Conservation (phyloP, 352 stramenopile species). For the Halophytophthora batemanensis region DNA sequence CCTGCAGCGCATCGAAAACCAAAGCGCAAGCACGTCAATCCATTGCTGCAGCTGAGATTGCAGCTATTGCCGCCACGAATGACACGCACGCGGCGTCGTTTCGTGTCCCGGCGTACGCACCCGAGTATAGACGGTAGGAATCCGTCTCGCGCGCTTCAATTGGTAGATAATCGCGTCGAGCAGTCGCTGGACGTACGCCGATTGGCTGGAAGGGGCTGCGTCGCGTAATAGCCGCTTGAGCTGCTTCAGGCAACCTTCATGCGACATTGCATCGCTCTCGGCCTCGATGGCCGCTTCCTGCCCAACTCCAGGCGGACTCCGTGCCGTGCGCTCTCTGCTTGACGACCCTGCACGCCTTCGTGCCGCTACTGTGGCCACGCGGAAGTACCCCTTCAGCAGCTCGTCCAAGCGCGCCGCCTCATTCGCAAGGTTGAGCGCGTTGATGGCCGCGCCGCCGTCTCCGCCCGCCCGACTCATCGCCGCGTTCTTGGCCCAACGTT, state of each 20-base stretch:
- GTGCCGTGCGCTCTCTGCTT: neutral
- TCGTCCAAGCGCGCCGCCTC: constrained; percentile 27
- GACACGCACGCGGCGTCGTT: neutral
- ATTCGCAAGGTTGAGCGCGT: constrained; percentile 16
- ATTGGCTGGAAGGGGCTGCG: constrained; percentile 16
- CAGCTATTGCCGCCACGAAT: no score
- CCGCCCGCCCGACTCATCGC: neutral
- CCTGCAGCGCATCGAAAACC: constrained; percentile 12
- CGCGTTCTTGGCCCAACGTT: neutral
- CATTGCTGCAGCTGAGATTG: neutral
- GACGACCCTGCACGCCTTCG: constrained; percentile 8
- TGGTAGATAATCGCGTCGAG: constrained; percentile 21
- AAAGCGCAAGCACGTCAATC: neutral
- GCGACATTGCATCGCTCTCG: neutral
- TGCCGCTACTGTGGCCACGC: neutral
- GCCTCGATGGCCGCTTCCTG: neutral
- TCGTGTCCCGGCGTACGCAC: constrained; percentile 4
- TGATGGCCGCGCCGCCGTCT: neutral
- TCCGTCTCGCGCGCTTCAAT: constrained; percentile 14
- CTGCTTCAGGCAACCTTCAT: constrained; percentile 21
- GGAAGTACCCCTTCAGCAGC: constrained; percentile 25
- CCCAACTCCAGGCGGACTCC: neutral
- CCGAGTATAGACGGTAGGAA: constrained; percentile 16
- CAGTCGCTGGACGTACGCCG: constrained; percentile 25
- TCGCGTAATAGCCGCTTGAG: constrained; percentile 33